phyloP scores from a whole-genome alignment of 192 early-diverging fungal genomes.

The Mortierella hygrophila region DNA sequence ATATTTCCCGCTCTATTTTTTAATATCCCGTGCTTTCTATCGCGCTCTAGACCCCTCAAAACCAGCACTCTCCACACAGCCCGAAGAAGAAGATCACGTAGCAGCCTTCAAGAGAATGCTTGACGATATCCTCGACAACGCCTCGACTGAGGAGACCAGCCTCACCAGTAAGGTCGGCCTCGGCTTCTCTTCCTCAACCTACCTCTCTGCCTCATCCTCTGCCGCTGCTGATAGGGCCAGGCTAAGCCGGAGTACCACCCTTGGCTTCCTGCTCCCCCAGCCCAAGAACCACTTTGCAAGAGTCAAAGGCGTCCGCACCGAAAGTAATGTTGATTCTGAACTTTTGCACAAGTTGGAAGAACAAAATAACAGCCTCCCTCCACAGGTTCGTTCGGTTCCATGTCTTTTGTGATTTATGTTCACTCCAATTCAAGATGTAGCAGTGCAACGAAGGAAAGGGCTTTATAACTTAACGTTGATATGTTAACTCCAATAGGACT shows the following conservation, averaged over 20 bases:
- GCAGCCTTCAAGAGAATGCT: conserved; percentile 54
- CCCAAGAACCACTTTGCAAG: conserved; percentile 46
- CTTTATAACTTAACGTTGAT: not conserved
- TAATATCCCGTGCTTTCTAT: not conserved
- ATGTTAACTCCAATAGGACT: conserved; percentile 54
- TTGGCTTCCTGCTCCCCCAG: conserved; percentile 49
- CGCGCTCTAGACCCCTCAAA: conserved; percentile 13
- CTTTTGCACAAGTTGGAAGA: conserved; percentile 66
- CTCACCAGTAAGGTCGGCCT: conserved; percentile 12
- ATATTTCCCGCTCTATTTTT: not conserved
- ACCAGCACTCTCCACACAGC: conserved; percentile 8
- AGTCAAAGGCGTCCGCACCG: conserved; percentile 20
- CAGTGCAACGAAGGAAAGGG: not conserved
- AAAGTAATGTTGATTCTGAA: conserved; percentile 39
- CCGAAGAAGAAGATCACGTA: conserved; percentile 46
- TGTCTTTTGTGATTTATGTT: conserved; percentile 16
- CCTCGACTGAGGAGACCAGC: conserved; percentile 41
- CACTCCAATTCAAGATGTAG: not conserved
- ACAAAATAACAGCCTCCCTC: conserved; percentile 67
- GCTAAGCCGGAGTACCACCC: conserved; percentile 36
- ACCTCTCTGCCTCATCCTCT: conserved; percentile 27
- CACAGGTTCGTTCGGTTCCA: conserved; percentile 55
- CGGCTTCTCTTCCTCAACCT: conserved; percentile 14
- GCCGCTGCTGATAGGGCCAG: conserved; percentile 34
- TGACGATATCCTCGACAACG: conserved; percentile 55